Conservation (phyloP, 2,329 filamentous ascomycete genomes). For the Coleophoma crateriformis region DNA sequence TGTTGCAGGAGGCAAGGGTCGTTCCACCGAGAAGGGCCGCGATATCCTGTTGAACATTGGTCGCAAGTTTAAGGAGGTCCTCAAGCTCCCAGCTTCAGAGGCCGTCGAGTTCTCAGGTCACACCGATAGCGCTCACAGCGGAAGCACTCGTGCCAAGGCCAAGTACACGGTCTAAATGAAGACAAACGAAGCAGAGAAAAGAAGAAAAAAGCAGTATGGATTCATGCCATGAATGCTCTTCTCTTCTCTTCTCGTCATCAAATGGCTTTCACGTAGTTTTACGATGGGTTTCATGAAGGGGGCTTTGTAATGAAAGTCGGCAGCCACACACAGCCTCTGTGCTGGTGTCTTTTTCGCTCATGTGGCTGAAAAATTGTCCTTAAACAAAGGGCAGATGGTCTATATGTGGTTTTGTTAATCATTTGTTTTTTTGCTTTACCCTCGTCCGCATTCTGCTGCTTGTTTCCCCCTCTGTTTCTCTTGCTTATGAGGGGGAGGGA, state of each 20-base stretch:
- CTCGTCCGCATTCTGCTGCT: too few relatives aligned
- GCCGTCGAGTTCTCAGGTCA: conserved; percentile 93
- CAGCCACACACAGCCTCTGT: too few relatives aligned
- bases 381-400: too few relatives aligned
- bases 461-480: too few relatives aligned
- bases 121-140: conserved; percentile 86
- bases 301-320: too few relatives aligned
- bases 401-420: background rate
- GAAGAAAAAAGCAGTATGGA: background rate
- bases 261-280: too few relatives aligned
- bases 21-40: conserved; percentile 75
- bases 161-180: conserved; percentile 73
- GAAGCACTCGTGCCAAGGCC: conserved; percentile 92
- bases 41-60: conserved; percentile 82
- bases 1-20: conserved; percentile 70
- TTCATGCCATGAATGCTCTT: conserved; percentile 12
- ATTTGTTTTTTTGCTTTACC: background rate
- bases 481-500: too few relatives aligned
- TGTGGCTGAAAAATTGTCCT: too few relatives aligned
- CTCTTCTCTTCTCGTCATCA: too few relatives aligned
- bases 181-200: too few relatives aligned
- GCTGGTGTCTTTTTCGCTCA: too few relatives aligned
- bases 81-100: conserved; percentile 73
- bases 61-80: conserved; percentile 84
- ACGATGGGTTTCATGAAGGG: too few relatives aligned